Evolutionary conservation across 345 rosid genomes (phyloP).

Genomic region (Eucalyptus curtisii): DNA sequence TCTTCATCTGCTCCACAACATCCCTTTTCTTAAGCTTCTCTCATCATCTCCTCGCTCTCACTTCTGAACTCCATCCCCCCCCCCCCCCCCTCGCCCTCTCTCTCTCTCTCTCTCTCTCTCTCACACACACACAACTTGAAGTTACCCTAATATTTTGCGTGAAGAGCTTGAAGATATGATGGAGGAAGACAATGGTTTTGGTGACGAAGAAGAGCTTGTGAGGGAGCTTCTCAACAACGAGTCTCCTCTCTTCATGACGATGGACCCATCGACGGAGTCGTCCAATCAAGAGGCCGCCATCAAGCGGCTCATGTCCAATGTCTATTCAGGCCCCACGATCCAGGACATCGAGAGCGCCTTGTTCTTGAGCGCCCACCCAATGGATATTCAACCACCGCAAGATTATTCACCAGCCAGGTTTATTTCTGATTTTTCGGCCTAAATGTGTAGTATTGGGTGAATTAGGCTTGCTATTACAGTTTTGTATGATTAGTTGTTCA

Average conservation of each 20-base stretch:
- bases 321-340: constrained; percentile 51
- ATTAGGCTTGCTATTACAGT: neutral
- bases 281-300: constrained; percentile 3
- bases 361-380: constrained; percentile 2
- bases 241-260: constrained; percentile 24
- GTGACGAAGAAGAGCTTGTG: constrained; percentile 30
- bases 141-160: neutral
- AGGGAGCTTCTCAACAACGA: constrained; percentile 41
- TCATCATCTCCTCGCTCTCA: neutral
- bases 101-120: neutral
- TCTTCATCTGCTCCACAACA: constrained; percentile 37
- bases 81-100: neutral
- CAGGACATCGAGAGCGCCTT: constrained; percentile 40
- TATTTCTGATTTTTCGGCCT: neutral
- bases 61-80: neutral
- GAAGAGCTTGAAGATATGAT: neutral
- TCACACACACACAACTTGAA: neutral
- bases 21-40: neutral
- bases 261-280: neutral
- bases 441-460: neutral
- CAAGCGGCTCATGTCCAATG: constrained; percentile 15
- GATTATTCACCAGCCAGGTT: constrained; percentile 6
- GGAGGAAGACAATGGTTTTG: constrained; percentile 15
- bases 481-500: neutral
- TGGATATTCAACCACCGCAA: neutral